phyloP scores from a whole-genome alignment of 345 rosid genomes.

The Dimocarpus longan region DNA sequence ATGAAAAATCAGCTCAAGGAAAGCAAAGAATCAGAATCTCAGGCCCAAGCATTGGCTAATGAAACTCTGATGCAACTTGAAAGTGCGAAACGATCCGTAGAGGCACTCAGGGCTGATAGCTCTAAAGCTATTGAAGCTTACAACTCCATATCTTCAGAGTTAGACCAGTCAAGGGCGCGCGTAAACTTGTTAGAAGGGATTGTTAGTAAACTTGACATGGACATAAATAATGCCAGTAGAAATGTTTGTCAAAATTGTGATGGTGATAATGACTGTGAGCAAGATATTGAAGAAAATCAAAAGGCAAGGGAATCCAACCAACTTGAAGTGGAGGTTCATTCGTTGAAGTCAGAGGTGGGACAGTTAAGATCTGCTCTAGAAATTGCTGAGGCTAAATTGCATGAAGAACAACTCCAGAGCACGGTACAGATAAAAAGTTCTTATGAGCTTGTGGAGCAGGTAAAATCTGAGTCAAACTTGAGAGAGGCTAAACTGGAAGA shows the following conservation, averaged over 20 bases:
- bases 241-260: slow-evolving; percentile 17
- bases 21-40: slow-evolving; percentile 75
- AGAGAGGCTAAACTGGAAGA: slow-evolving; percentile 66
- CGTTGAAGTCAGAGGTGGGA: slow-evolving; percentile 60
- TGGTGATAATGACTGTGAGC: slow-evolving; percentile 28
- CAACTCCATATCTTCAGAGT: slow-evolving; percentile 60
- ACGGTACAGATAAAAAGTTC: slow-evolving; percentile 48
- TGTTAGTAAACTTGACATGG: slow-evolving; percentile 39
- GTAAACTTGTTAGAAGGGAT: slow-evolving; percentile 59
- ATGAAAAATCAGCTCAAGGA: slow-evolving; percentile 75
- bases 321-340: slow-evolving; percentile 51
- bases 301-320: slow-evolving; percentile 40
- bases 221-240: slow-evolving; percentile 14
- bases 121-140: slow-evolving; percentile 61
- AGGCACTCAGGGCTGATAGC: slow-evolving; percentile 59
- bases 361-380: slow-evolving; percentile 55
- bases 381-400: slow-evolving; percentile 44
- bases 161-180: slow-evolving; percentile 63
- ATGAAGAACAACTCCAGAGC: slow-evolving; percentile 45
- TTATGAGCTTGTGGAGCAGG: slow-evolving; percentile 50
- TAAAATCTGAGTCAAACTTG: slow-evolving; percentile 37
- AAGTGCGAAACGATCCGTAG: slow-evolving; percentile 69
- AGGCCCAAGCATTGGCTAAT: slow-evolving; percentile 59
- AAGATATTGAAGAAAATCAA: slow-evolving; percentile 31
- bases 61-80: slow-evolving; percentile 78